Percentiles rank a stretch among this genome's conserved stretches.
Evolutionary conservation across 495 filamentous ascomycete species (phyloP).

Genomic region (Podospora sp.): DNA sequence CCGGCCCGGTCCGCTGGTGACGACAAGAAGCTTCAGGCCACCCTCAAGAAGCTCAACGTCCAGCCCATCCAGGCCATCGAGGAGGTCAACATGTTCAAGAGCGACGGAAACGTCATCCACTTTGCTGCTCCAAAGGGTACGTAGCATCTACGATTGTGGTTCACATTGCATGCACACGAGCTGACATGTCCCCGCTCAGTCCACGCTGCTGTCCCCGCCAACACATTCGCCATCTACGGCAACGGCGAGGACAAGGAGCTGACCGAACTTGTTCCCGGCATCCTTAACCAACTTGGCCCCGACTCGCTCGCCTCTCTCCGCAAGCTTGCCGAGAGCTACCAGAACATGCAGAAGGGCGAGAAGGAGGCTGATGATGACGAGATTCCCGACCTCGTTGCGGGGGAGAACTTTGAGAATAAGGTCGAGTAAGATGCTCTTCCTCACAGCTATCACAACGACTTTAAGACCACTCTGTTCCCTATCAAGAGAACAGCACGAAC

Average conservation of each 20-base stretch:
- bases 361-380: conserved; percentile 82
- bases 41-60: conserved; percentile 93
- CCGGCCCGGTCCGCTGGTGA: conserved; percentile 87
- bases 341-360: conserved; percentile 97
- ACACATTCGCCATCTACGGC: conserved; percentile 99
- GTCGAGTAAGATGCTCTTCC: conserved; percentile 68
- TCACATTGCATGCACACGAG: conserved; percentile 6
- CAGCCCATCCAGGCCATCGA: conserved; percentile 98
- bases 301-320: conserved; percentile 97
- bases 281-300: conserved; percentile 98
- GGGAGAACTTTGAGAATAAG: conserved; percentile 95
- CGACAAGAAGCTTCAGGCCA: conserved; percentile 98
- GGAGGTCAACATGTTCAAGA: conserved; percentile 99
- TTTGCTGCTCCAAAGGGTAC: conserved; percentile 95
- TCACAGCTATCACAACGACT: conserved; percentile 12
- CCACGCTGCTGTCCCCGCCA: conserved; percentile 92
- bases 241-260: conserved; percentile 99
- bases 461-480: conserved; percentile 17
- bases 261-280: conserved; percentile 97
- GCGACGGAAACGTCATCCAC: conserved; percentile 99
- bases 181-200: conserved; percentile 56
- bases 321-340: conserved; percentile 98
- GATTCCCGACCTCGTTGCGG: conserved; percentile 93
- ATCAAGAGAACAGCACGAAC: conserved; percentile 17
- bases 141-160: conserved; percentile 29